phyloP scores from a whole-genome alignment of 345 rosid species.

The Arabis hirsuta region DNA sequence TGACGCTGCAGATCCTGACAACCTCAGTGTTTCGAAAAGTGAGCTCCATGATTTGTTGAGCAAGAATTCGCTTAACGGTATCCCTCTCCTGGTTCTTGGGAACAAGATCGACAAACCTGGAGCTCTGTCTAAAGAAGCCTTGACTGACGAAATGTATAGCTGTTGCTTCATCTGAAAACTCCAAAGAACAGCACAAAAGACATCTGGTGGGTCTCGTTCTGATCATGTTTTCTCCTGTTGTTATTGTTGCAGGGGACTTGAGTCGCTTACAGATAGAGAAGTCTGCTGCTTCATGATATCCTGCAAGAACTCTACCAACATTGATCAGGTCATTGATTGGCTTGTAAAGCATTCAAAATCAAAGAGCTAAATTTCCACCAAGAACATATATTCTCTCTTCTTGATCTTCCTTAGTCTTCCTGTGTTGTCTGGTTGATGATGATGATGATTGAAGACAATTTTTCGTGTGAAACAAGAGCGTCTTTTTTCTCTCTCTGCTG shows the following conservation, averaged over 20 bases:
- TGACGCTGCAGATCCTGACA: conserved; percentile 91
- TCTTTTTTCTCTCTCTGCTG: conserved; percentile 7
- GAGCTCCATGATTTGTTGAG: conserved; percentile 87
- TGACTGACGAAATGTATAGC: conserved; percentile 83
- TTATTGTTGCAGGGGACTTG: conserved; percentile 59
- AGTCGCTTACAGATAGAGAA: conserved; percentile 75
- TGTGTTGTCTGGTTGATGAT: conserved; percentile 4
- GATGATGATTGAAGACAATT: conserved; percentile 21
- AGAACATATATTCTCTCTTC: conserved; percentile 25
- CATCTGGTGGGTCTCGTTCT: neutral
- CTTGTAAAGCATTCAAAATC: conserved; percentile 91
- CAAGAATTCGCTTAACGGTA: conserved; percentile 77
- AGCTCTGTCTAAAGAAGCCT: conserved; percentile 79
- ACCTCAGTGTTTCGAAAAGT: conserved; percentile 73
- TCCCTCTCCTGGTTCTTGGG: conserved; percentile 84
- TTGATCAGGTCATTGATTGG: conserved; percentile 90
- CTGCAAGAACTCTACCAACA: conserved; percentile 91
- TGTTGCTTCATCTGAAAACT: conserved; percentile 38
- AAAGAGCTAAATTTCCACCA: conserved; percentile 45
- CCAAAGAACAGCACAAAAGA: conserved; percentile 43
- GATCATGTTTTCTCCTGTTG: neutral
- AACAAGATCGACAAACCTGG: conserved; percentile 92
- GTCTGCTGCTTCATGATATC: conserved; percentile 96
- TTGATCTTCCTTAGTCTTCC: conserved; percentile 29
- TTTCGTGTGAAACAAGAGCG: conserved; percentile 22